Evolutionary conservation across 768 basidiomycete genomes (phyloP), one percentile per base, ranked within the genome.

Genomic region (Basidioascus undulatus): DNA sequence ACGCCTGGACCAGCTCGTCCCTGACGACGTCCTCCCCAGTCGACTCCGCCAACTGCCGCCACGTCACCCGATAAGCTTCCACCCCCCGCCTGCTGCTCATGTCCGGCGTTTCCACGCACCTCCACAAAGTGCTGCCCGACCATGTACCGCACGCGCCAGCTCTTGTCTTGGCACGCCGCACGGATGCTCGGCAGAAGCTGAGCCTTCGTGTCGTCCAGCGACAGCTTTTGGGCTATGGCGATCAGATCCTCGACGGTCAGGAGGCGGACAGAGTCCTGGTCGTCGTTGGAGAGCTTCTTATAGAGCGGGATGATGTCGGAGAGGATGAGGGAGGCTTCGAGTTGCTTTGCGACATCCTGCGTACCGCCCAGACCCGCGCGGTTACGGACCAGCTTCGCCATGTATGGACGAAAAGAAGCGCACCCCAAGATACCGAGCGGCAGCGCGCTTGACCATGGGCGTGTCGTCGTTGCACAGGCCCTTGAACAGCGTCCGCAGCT

Each of bases 91-190:
- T 1, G 16, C 28, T 13, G 47, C 64, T 42, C 47, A n/a, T n/a
- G n/a, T n/a, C n/a, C n/a, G n/a, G n/a, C n/a, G n/a, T n/a, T n/a
- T n/a, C n/a, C n/a, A n/a, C n/a, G n/a, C n/a, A 80, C 83, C 68
- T 86, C 78, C 49, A 96, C 92, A 60, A 96, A 96, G 57, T 94
- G 82, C 47, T 71, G 83, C 2, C 87, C 89, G 13, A 86, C 84
- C 87, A 96, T 94, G 59, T 94, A 98, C 56, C 92, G 67, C 40
- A 98, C 92, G 49, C 92, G 68, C 92, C 92, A 98, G 56, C 84
- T 89, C 65, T 94, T 92, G 59, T 98, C 92, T 10, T 73, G 66
- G 37, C 92, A 75, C 48, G 78, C 80, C 45, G 76, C 70, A 53
- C 81, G 72, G 51, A 94, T 75, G 57, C 87, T 78, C 48, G 76